Base-by-base conservation (phyloP, 1,284 basidiomycete species). In the Leccinum griseonigrum region DNA sequence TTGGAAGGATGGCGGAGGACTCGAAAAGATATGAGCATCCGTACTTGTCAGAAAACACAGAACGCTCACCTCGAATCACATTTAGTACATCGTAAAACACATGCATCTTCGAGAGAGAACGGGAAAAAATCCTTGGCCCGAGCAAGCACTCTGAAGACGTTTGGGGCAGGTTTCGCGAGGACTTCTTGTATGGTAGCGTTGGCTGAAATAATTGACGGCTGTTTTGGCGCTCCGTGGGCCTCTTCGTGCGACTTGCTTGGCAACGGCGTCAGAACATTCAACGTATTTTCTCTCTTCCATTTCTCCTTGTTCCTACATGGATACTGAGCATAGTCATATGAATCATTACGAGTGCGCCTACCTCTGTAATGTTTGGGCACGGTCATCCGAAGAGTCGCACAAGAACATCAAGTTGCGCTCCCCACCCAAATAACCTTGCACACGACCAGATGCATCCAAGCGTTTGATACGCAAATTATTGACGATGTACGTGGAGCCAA, bases 101-200 rank as follows among this genome's bases (percentile, higher is more conserved):
- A 77, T 31, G 80, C 84, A 28, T 85, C 78, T 29, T 74, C 65
- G 26, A 88, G 68, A 28, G 77, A 67, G 50, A 79, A 72, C 1
- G 88, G 88, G 65, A 77, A 81, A 67, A 83, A 87, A 68, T 86
- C 84, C 7, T 83, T 69, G 4, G 82, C 78, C 22, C 81, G 81
- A 6, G 83, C 87, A 11, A 75, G 65, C 18, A 89, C 70, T 32
- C 71, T 78, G 64, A 80, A 84, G 59, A 75, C 77, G 28, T 69
- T 73, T 8, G 79, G 78, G 40, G 71, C 69, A 2, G 72, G 63
- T 51, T 65, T 70, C 2, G 66, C 67, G 18, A 75, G 66, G 29
- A 85, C 70, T 64, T 82, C 76, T 57, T 75, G 69, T 60, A 86
- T 77, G 3, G 76, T 77, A 51, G 46, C 46, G 18, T 48, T 58